A percentile compares a stretch with the other conserved stretches of the same genome.
Evolutionary conservation across 192 early-diverging fungal genomes (phyloP).

Genomic region (Coemansia sp.): DNA sequence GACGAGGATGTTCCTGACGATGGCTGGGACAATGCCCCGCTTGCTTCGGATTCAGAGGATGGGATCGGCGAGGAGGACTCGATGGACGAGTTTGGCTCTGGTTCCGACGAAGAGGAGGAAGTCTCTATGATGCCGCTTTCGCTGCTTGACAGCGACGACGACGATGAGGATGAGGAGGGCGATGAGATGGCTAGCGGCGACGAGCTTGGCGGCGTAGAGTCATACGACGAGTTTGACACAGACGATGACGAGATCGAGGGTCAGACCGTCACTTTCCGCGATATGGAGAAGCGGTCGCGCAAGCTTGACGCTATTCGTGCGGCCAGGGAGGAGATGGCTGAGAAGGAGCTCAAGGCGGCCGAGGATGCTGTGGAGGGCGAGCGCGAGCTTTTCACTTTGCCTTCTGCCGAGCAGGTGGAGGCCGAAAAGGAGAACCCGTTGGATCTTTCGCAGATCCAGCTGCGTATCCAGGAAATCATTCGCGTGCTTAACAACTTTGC

Average conservation of each 20-base stretch:
- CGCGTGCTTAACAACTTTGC: constrained; percentile 88
- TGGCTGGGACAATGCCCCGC: constrained; percentile 47
- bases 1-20: constrained; percentile 25
- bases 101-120: constrained; percentile 14
- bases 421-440: constrained; percentile 60
- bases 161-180: constrained; percentile 34
- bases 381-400: constrained; percentile 51
- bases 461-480: constrained; percentile 88
- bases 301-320: constrained; percentile 54
- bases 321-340: constrained; percentile 63
- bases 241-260: constrained; percentile 24
- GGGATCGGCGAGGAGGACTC: constrained; percentile 45
- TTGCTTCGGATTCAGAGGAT: constrained; percentile 51
- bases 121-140: constrained; percentile 10
- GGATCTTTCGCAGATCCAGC: constrained; percentile 72
- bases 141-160: constrained; percentile 19
- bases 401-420: constrained; percentile 63
- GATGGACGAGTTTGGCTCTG: constrained; percentile 48
- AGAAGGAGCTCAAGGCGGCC: constrained; percentile 62
- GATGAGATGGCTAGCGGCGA: background rate
- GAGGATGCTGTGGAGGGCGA: constrained; percentile 54
- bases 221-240: constrained; percentile 50
- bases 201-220: constrained; percentile 21
- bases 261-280: constrained; percentile 36
- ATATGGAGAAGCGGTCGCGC: constrained; percentile 73